A percentile compares a stretch with the other conserved stretches of the same genome.
Evolutionary conservation across 2,329 filamentous ascomycete genomes (phyloP).

Genomic region (Clathrospora elynae): DNA sequence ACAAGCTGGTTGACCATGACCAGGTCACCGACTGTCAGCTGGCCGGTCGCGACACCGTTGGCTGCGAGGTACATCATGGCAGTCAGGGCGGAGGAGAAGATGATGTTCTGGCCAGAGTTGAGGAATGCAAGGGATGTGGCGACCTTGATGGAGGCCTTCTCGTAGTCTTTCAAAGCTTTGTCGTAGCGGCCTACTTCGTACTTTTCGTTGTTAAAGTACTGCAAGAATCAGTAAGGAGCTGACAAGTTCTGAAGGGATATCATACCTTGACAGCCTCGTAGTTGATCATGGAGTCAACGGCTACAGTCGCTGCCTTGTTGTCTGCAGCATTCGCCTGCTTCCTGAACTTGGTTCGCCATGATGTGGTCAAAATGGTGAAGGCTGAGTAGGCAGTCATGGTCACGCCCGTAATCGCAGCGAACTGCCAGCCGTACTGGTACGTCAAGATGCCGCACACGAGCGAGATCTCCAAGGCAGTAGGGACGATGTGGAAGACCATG

Average conservation of each 20-base stretch:
- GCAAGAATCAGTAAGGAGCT: background rate
- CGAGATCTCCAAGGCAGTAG: constrained; percentile 89
- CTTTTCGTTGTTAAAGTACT: constrained; percentile 97
- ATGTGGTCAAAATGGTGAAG: constrained; percentile 96
- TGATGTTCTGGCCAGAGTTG: constrained; percentile 95
- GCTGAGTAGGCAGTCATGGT: constrained; percentile 95
- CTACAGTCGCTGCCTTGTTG: constrained; percentile 92
- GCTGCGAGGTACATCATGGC: constrained; percentile 98
- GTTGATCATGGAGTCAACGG: constrained; percentile 96
- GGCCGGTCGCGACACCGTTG: constrained; percentile 80
- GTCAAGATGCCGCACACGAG: constrained; percentile 97
- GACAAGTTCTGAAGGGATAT: too few relatives aligned
- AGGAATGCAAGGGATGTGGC: constrained; percentile 90
- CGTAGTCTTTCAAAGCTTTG: constrained; percentile 80
- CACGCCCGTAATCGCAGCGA: constrained; percentile 83
- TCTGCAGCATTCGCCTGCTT: constrained; percentile 95
- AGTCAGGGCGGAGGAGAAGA: constrained; percentile 91
- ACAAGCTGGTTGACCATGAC: constrained; percentile 99
- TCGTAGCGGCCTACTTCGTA: constrained; percentile 93
- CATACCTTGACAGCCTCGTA: constrained; percentile 89
- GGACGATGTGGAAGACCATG: constrained; percentile 97
- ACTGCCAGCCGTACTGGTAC: constrained; percentile 90
- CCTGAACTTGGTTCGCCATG: constrained; percentile 96
- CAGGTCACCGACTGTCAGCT: constrained; percentile 88
- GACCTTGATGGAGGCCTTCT: constrained; percentile 95